Percentiles rank a stretch among this genome's conserved stretches.
Evolutionary conservation across 768 basidiomycete species (phyloP).

Genomic region (Trametes cingulata): DNA sequence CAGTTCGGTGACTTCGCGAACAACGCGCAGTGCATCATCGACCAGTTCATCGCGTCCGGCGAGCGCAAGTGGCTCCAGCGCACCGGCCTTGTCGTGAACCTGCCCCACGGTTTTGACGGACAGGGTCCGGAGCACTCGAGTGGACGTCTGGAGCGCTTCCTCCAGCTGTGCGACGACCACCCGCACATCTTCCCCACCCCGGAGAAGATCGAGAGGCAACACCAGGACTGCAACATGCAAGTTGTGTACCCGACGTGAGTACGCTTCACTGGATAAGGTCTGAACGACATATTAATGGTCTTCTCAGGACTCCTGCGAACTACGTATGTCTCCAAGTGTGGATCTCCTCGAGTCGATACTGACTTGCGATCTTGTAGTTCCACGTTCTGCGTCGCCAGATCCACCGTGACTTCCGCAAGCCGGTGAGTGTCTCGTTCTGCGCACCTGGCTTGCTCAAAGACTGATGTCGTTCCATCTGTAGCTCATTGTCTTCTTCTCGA

Average conservation of each 20-base stretch:
- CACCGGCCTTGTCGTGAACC: constrained; percentile 81
- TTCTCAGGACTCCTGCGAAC: constrained; percentile 85
- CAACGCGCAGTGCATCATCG: constrained; percentile 96
- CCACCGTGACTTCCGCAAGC: constrained; percentile 98
- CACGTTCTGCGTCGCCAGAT: constrained; percentile 96
- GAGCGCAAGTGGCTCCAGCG: constrained; percentile 98
- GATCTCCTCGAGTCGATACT: background rate
- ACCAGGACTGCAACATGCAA: constrained; percentile 99
- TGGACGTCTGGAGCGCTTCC: constrained; percentile 91
- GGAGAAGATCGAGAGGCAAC: constrained; percentile 90
- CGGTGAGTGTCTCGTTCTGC: constrained; percentile 51
- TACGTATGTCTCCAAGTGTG: constrained; percentile 52
- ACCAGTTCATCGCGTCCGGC: constrained; percentile 97
- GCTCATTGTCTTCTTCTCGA: constrained; percentile 97
- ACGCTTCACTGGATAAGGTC: background rate
- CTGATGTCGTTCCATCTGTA: constrained; percentile 29
- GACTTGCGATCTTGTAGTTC: constrained; percentile 52
- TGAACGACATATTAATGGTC: background rate
- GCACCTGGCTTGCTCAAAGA: no score
- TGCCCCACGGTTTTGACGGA: constrained; percentile 98
- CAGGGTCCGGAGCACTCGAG: constrained; percentile 99
- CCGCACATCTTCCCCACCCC: constrained; percentile 85
- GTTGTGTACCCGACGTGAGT: constrained; percentile 94
- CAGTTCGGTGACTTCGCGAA: constrained; percentile 99
- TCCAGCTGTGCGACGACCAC: constrained; percentile 98